Percentiles rank a stretch among this genome's conserved stretches.
phyloP scores from a whole-genome alignment of 257 asterid species.

The Catharanthus roseus region DNA sequence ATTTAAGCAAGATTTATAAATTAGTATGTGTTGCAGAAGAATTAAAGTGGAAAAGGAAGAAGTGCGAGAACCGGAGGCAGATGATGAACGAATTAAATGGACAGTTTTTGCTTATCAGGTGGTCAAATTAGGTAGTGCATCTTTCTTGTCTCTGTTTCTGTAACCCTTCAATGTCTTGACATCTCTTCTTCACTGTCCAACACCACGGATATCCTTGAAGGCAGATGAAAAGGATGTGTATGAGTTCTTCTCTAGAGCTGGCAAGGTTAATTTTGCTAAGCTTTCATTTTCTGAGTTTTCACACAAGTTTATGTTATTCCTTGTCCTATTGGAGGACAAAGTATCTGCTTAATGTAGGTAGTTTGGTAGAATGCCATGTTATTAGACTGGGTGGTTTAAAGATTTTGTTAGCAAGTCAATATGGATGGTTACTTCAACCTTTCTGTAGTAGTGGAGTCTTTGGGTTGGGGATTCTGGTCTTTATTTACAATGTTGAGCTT shows the following conservation, averaged over 20 bases:
- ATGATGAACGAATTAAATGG: conserved; percentile 64
- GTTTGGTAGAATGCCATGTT: no score
- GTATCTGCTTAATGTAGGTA: no score
- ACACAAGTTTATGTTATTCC: no score
- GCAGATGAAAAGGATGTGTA: conserved; percentile 68
- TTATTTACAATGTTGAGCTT: no score
- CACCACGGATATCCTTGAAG: conserved; percentile 49
- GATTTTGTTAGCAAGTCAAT: no score
- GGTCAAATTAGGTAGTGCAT: conserved; percentile 12
- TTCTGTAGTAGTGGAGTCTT: no score
- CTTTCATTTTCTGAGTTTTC: no score
- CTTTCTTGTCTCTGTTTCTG: background rate
- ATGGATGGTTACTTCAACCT: no score
- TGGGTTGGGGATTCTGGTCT: no score
- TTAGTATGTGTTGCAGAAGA: conserved; percentile 38
- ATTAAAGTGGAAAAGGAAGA: conserved; percentile 59
- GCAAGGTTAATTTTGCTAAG: no score
- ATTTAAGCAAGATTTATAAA: background rate
- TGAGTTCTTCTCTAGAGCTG: conserved; percentile 66
- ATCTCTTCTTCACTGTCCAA: conserved; percentile 1
- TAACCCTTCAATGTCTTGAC: background rate
- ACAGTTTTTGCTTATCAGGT: conserved; percentile 87
- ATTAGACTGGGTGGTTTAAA: no score
- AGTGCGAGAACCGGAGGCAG: conserved; percentile 44
- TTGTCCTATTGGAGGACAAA: no score